Conservation (phyloP, 1,139 yeast species). For the Hanseniaspora uvarum region DNA sequence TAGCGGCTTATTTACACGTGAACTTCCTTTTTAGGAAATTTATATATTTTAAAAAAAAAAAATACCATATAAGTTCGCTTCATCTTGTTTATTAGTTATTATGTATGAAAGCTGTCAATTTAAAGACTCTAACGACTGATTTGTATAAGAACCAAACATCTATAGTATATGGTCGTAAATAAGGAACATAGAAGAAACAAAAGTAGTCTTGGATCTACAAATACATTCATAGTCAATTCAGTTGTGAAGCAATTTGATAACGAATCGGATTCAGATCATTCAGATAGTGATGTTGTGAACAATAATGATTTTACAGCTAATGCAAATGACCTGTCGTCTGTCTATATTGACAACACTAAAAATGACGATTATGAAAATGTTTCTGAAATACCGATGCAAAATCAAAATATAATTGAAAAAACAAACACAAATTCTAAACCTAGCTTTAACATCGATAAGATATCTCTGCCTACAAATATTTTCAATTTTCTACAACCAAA, state of each 20-base stretch:
- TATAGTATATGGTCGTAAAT: no score
- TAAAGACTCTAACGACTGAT: no score
- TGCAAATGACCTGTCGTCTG: conserved; percentile 6
- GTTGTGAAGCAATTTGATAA: conserved; percentile 15
- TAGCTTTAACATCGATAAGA: not conserved
- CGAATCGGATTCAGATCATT: not conserved
- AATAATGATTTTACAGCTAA: not conserved
- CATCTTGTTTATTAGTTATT: not conserved
- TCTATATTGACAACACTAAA: not conserved
- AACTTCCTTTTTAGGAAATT: not conserved
- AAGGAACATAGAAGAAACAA: conserved; percentile 9
- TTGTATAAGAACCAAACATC: no score
- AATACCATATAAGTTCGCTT: not conserved
- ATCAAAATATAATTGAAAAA: not conserved
- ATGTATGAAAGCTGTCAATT: not conserved
- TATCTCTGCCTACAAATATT: conserved; percentile 15
- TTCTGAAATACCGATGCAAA: not conserved
- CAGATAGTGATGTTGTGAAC: not conserved
- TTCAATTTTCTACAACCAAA: conserved; percentile 15
- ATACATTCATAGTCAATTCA: conserved; percentile 13
- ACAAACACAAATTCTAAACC: not conserved
- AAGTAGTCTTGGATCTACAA: conserved; percentile 9
- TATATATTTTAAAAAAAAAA: not conserved
- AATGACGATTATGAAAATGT: not conserved
- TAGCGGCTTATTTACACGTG: not conserved